Base-by-base conservation (phyloP, 176 grass and related monocot genomes). In the Bonia amplexicaulis region DNA sequence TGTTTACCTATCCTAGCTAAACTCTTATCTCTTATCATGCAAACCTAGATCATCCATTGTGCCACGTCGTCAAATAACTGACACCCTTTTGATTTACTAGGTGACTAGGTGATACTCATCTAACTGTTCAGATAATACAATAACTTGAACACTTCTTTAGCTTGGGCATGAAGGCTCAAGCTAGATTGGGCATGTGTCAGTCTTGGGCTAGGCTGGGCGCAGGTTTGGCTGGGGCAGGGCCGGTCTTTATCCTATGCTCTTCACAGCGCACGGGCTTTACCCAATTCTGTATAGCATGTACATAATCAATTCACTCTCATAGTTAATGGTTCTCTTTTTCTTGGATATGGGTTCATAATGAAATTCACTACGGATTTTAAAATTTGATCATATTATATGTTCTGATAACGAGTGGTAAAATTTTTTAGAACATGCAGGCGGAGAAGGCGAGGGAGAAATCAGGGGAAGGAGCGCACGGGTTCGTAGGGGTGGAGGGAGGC, bases 1-100 rank as follows among this genome's bases (percentile, higher is more conserved):
- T 80, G 27, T 72, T 72, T 41, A 49, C 62, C 44, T 66, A 80
- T 66, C 45, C 26, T 79, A 66, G 77, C 61, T 66, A 80, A 65
- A 31, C 11, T 66, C 3, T 51, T 31, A 79, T 66, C 60, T 78
- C 25, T 47, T 27, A 31, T 64, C 8, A 42, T 22, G 40, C 9
- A 69, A 69, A 40, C 20, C 16, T 66, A 66, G 27, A 66, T 66
- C 22, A 52, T 59, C 14, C 11, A 76, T 54, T 57, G 54, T 57
- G 20, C 13, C 13, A 31, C 44, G 9, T 23, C 23, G 26, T 78
- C 59, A 20, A 46, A 62, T 62, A 19, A 63, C 46, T 48, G 46
- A 48, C 10, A 66, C 33, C 45, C 46, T 9, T 57, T 76, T 58
- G 51, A 58, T 57, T 57, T n/a, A 53, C 59, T 48, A 59, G 41